Percentiles rank a stretch among this genome's conserved stretches.
phyloP scores from a whole-genome alignment of 1,284 basidiomycete genomes.

The Omphalotus olearius region DNA sequence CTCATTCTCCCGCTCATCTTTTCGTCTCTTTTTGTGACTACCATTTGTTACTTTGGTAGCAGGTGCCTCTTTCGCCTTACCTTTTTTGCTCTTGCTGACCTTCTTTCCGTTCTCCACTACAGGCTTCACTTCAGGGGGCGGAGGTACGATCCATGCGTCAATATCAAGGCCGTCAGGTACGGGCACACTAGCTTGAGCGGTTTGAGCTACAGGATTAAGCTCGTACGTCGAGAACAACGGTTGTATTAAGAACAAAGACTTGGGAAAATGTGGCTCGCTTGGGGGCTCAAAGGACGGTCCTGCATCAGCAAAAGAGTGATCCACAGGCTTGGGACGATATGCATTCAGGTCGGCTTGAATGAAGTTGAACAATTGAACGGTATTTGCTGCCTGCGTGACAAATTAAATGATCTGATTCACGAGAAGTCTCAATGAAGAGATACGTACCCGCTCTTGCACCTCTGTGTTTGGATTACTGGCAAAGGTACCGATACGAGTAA shows the following conservation, averaged over 20 bases:
- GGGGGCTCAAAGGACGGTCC: slow-evolving; percentile 33
- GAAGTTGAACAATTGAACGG: slow-evolving; percentile 76
- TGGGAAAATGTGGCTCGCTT: slow-evolving; percentile 65
- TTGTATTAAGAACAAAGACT: slow-evolving; percentile 83
- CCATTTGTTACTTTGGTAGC: slow-evolving; percentile 42
- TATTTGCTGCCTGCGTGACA: slow-evolving; percentile 65
- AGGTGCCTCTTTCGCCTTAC: slow-evolving; percentile 35
- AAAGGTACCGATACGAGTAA: slow-evolving; percentile 52
- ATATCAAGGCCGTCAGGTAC: slow-evolving; percentile 85
- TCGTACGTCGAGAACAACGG: slow-evolving; percentile 81
- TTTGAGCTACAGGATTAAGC: slow-evolving; percentile 79
- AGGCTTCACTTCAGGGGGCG: slow-evolving; percentile 39
- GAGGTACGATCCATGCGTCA: slow-evolving; percentile 78
- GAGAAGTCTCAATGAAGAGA: background rate
- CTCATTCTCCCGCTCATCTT: slow-evolving; percentile 23
- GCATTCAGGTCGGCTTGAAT: slow-evolving; percentile 74
- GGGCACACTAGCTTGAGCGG: slow-evolving; percentile 79
- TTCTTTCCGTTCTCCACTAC: slow-evolving; percentile 30
- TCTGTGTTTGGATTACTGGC: slow-evolving; percentile 69
- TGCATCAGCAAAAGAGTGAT: slow-evolving; percentile 32
- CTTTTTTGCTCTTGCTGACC: slow-evolving; percentile 43
- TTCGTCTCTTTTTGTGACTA: slow-evolving; percentile 41
- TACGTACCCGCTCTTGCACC: slow-evolving; percentile 85
- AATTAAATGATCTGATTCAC: slow-evolving; percentile 1
- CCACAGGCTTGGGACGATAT: slow-evolving; percentile 43